phyloP scores from a whole-genome alignment of 805 yeast species.

The Teunomyces barrocoloradensis region DNA sequence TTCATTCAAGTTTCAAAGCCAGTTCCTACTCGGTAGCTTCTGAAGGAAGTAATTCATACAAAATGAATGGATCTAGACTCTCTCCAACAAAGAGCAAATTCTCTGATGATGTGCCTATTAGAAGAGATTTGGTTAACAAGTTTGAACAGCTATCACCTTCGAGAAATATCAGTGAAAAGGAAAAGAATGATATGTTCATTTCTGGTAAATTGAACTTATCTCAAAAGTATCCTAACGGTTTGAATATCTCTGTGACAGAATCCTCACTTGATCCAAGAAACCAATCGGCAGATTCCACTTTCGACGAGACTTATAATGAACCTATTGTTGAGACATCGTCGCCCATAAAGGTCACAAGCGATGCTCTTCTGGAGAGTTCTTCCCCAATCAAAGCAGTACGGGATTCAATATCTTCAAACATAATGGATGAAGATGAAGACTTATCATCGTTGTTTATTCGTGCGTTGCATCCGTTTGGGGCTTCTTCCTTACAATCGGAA shows the following conservation, averaged over 20 bases:
- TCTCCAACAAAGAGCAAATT: conserved; percentile 13
- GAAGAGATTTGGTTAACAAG: conserved; percentile 26
- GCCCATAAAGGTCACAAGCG: background rate
- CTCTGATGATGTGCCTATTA: conserved; percentile 21
- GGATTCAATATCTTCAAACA: conserved; percentile 5
- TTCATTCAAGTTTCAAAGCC: background rate
- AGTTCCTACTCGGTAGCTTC: background rate
- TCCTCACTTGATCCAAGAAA: conserved; percentile 16
- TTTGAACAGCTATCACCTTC: conserved; percentile 13
- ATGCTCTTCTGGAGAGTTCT: background rate
- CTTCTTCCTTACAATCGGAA: conserved; percentile 56
- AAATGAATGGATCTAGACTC: conserved; percentile 16
- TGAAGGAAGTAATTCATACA: conserved; percentile 1
- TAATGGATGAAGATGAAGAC: conserved; percentile 34
- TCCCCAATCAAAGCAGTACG: background rate
- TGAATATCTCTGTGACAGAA: conserved; percentile 22
- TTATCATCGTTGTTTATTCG: conserved; percentile 52
- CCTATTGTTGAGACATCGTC: background rate
- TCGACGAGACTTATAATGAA: background rate
- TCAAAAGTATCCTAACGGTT: conserved; percentile 19
- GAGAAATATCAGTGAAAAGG: conserved; percentile 12
- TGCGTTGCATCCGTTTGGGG: conserved; percentile 59
- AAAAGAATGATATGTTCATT: conserved; percentile 16
- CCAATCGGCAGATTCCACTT: background rate
- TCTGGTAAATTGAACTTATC: conserved; percentile 7